Conservation (phyloP, 371 early-diverging fungal genomes). For the Dinochytrium kinnereticum region DNA sequence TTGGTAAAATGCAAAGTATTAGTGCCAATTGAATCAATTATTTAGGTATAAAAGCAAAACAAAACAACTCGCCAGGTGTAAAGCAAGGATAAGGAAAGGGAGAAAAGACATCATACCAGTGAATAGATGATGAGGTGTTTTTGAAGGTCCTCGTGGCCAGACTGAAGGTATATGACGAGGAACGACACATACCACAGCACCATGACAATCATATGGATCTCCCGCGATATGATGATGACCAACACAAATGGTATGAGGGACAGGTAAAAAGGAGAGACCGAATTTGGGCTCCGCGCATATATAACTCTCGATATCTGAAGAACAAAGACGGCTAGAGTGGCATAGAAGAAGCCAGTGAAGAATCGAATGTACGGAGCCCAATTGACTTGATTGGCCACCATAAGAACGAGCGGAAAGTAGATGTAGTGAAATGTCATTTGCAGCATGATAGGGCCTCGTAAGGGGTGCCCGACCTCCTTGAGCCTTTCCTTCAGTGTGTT, state of each 20-base stretch:
- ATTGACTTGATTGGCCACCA: slow-evolving; percentile 33
- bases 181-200: slow-evolving; percentile 54
- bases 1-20: background rate
- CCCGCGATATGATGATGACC: slow-evolving; percentile 48
- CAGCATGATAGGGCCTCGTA: slow-evolving; percentile 43
- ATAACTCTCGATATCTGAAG: slow-evolving; percentile 38
- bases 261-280: slow-evolving; percentile 37
- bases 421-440: slow-evolving; percentile 44
- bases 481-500: slow-evolving; percentile 19
- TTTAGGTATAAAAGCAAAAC: slow-evolving; percentile 23
- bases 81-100: slow-evolving; percentile 7
- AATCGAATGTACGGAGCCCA: slow-evolving; percentile 49
- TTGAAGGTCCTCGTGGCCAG: slow-evolving; percentile 41
- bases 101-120: slow-evolving; percentile 24
- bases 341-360: slow-evolving; percentile 37
- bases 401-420: slow-evolving; percentile 39
- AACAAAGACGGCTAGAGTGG: slow-evolving; percentile 10
- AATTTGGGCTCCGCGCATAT: slow-evolving; percentile 27
- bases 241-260: slow-evolving; percentile 45
- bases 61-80: background rate
- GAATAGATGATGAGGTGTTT: slow-evolving; percentile 43
- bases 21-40: background rate
- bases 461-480: slow-evolving; percentile 34
- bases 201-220: slow-evolving; percentile 49
- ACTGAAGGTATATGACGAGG: slow-evolving; percentile 49